Evolutionary conservation across 768 basidiomycete species (phyloP), one percentile per base, ranked within the genome.

Genomic region (Mycena filopes): DNA sequence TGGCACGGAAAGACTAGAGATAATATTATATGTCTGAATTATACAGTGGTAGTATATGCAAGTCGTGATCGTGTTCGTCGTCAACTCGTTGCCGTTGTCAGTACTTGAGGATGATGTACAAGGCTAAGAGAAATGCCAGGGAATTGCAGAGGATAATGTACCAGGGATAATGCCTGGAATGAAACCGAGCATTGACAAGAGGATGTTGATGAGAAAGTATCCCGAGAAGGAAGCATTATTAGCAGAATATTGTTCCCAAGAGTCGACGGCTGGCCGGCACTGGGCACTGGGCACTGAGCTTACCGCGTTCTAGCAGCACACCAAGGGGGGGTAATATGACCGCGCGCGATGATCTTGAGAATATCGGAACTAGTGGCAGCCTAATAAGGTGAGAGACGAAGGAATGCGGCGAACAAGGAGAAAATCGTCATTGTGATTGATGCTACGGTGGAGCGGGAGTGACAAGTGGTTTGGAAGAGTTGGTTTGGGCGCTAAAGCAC

Each of bases 101-200:
- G 69, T 91, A 90, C 74, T 93, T 94, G 65, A 92, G 76, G 70
- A 93, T 93, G 74, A 94, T 91, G 78, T 93, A 94, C 16, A 94
- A 74, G 18, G 93, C 92, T 92, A 67, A 38, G 0, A 10, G 36
- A 56, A 59, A 45, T 16, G 41, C 36, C n/a, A 33, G 43, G 38
- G 40, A 41, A 56, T 47, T 36, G n/a, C 21, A 28, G 53, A 15
- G 12, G 21, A 13, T 23, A 12, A 26, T 80, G 50, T 73, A 82
- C 84, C 91, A 70, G 94, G 92, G 66, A 93, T 87, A 75, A 93
- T 87, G 71, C 93, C 91, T 74, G 76, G 92, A 87, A 94, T 83
- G 78, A 89, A 93, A 69, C 92, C 94, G 51, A 94, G 80, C 46
- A 89, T 79, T n/a, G 91, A 92, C 68, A 95, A 77, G 21, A 90